These are phyloP conservation scores for Termitomyces sp. DNA, from an alignment of 768 basidiomycete genomes.

Conservation along the genomic window DNA sequence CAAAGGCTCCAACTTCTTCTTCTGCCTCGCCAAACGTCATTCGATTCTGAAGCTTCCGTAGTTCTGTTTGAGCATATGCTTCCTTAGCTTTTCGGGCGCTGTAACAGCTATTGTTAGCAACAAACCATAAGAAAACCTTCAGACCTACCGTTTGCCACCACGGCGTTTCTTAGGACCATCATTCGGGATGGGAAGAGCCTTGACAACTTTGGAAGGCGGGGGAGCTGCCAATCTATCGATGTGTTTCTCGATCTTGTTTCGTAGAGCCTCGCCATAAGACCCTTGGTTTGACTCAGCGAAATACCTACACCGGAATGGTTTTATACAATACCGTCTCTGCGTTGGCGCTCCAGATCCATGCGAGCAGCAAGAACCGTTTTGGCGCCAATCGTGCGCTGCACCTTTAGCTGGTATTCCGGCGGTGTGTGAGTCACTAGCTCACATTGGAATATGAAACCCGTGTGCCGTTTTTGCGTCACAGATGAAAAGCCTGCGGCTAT, in stretches of 20 bases:
- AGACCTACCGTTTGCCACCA: slow-evolving; percentile 83
- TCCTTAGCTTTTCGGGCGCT: slow-evolving; percentile 99
- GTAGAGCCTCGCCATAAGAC: slow-evolving; percentile 74
- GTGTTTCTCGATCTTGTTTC: slow-evolving; percentile 90
- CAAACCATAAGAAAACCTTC: slow-evolving; percentile 3
- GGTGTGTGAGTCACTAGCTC: slow-evolving; percentile 84
- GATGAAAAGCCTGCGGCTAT: slow-evolving; percentile 92
- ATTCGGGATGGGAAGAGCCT: slow-evolving; percentile 90
- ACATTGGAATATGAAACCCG: slow-evolving; percentile 95
- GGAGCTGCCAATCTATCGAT: slow-evolving; percentile 91
- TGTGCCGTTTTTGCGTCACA: slow-evolving; percentile 83
- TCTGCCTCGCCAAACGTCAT: slow-evolving; percentile 95
- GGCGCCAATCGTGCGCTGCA: slow-evolving; percentile 91
- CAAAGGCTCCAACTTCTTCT: slow-evolving; percentile 94
- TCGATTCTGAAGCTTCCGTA: slow-evolving; percentile 95
- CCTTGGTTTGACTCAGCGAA: slow-evolving; percentile 32
- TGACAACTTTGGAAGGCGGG: slow-evolving; percentile 88
- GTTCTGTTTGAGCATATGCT: slow-evolving; percentile 93
- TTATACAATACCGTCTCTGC: slow-evolving; percentile 63
- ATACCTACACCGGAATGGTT: background rate
- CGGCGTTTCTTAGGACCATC: slow-evolving; percentile 95
- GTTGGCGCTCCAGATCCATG: slow-evolving; percentile 87
- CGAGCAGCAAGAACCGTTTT: slow-evolving; percentile 88
- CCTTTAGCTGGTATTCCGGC: slow-evolving; percentile 84
- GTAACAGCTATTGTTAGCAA: background rate